phyloP scores from a whole-genome alignment of 495 filamentous ascomycete genomes.

The Penicillium ochrochloron region DNA sequence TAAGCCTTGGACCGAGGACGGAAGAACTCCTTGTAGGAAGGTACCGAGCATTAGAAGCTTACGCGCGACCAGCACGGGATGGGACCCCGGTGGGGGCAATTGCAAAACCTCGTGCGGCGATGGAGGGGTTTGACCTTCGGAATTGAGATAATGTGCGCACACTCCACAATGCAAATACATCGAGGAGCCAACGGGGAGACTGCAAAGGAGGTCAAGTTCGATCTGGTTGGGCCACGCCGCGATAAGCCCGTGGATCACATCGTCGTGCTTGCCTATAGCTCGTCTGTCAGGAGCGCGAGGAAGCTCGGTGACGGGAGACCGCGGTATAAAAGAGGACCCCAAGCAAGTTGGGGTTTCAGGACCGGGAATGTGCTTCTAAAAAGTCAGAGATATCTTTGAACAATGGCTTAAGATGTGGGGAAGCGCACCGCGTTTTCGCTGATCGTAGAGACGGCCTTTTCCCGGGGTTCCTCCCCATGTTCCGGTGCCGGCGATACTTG shows the following conservation, averaged over 20 bases:
- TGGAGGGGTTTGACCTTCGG: slow-evolving; percentile 12
- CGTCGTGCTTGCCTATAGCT: slow-evolving; percentile 24
- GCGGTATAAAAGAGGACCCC: not conserved
- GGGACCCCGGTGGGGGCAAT: slow-evolving; percentile 39
- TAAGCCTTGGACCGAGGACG: slow-evolving; percentile 25
- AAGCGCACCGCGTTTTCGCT: not conserved
- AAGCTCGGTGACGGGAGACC: not conserved
- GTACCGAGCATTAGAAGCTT: slow-evolving; percentile 49
- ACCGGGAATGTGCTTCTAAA: not conserved
- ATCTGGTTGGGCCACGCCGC: slow-evolving; percentile 42
- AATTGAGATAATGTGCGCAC: slow-evolving; percentile 29
- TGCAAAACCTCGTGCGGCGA: slow-evolving; percentile 38
- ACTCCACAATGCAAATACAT: slow-evolving; percentile 32
- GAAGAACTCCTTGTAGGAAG: slow-evolving; percentile 45
- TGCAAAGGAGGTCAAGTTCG: slow-evolving; percentile 41
- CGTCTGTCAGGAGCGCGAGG: not conserved
- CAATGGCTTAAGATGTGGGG: not conserved
- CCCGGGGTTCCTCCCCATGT: slow-evolving; percentile 1
- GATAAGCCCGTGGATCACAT: slow-evolving; percentile 33
- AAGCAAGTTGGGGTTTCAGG: not conserved
- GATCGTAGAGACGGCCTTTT: slow-evolving; percentile 1
- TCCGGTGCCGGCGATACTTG: not conserved
- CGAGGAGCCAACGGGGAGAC: slow-evolving; percentile 32
- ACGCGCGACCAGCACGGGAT: slow-evolving; percentile 52
- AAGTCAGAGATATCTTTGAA: slow-evolving; percentile 1